Percentiles rank a stretch among this genome's conserved stretches.
These are phyloP conservation scores for Rhodotorula kratochvilovae DNA, from an alignment of 768 basidiomycete genomes.

Conservation along the genomic window DNA sequence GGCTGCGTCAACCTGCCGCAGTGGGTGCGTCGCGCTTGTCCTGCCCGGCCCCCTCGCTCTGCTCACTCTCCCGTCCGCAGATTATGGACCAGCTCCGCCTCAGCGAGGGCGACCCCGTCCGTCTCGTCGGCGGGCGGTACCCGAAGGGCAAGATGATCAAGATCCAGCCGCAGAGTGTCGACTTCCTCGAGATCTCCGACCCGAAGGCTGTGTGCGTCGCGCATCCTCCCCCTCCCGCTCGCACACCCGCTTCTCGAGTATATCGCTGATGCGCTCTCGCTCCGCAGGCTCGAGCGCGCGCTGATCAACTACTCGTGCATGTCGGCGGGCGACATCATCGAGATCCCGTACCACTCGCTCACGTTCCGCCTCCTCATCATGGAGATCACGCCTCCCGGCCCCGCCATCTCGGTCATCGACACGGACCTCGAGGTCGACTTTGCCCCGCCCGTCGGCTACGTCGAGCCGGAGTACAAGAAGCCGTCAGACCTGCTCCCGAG, in stretches of 20 bases:
- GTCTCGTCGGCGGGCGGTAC: slow-evolving; percentile 79
- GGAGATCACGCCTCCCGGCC: slow-evolving; percentile 80
- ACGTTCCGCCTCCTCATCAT: slow-evolving; percentile 92
- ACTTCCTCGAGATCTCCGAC: slow-evolving; percentile 95
- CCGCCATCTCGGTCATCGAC: slow-evolving; percentile 83
- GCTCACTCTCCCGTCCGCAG: slow-evolving; percentile 37
- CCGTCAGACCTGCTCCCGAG: slow-evolving; percentile 67
- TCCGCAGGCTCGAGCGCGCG: slow-evolving; percentile 78
- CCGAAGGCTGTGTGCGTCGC: slow-evolving; percentile 87
- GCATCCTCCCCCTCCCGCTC: slow-evolving; percentile 1
- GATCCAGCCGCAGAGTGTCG: slow-evolving; percentile 87
- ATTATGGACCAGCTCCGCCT: slow-evolving; percentile 97
- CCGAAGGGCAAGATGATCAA: slow-evolving; percentile 94
- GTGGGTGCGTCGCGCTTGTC: slow-evolving; percentile 56
- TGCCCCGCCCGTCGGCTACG: slow-evolving; percentile 74
- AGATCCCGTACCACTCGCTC: slow-evolving; percentile 94
- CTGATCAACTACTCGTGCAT: slow-evolving; percentile 86
- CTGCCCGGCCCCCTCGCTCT: background rate
- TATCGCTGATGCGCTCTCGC: too few species aligned
- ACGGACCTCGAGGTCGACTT: slow-evolving; percentile 99
- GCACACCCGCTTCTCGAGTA: too few species aligned
- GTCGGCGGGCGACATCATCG: slow-evolving; percentile 94
- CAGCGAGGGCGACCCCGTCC: slow-evolving; percentile 90
- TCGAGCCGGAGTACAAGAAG: slow-evolving; percentile 71
- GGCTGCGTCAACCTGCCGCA: slow-evolving; percentile 91